These are phyloP conservation scores for Suillus lakei DNA, from an alignment of 768 basidiomycete species.

Conservation along the genomic window DNA sequence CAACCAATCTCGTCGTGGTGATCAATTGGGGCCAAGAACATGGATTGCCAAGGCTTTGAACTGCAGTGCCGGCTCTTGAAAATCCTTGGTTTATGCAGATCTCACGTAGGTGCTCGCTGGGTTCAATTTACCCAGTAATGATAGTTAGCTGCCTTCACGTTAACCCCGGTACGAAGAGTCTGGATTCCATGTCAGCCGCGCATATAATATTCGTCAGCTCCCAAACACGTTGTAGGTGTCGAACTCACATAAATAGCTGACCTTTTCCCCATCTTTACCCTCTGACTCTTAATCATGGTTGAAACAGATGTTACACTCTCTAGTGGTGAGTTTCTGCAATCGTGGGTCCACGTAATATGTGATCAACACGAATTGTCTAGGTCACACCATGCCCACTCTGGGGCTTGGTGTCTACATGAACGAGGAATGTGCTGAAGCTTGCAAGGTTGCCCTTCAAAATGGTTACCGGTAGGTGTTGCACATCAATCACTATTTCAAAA, in stretches of 20 bases:
- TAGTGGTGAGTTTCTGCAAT: slow-evolving; percentile 1
- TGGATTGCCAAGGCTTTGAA: not conserved
- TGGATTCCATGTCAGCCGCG: not conserved
- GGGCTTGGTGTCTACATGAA: slow-evolving; percentile 21
- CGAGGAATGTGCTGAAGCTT: slow-evolving; percentile 13
- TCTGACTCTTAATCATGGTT: not conserved
- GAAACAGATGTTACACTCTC: slow-evolving; percentile 5
- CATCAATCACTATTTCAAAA: not conserved
- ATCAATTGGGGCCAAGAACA: not conserved
- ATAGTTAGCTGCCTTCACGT: not conserved
- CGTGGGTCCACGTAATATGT: too few species aligned
- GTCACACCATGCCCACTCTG: slow-evolving; percentile 19
- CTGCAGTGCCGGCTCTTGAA: not conserved
- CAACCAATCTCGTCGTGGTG: not conserved
- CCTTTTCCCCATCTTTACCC: not conserved
- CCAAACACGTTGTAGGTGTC: too few species aligned
- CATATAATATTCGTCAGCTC: not conserved
- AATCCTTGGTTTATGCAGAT: not conserved
- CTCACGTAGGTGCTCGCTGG: not conserved
- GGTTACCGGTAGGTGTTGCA: slow-evolving; percentile 13
- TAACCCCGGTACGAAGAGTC: not conserved
- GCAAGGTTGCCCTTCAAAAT: slow-evolving; percentile 13
- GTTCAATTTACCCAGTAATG: not conserved
- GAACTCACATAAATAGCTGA: not conserved
- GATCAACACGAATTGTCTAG: not conserved